Conservation (phyloP, 2,329 filamentous ascomycete genomes). For the Alternaria incomplexa region DNA sequence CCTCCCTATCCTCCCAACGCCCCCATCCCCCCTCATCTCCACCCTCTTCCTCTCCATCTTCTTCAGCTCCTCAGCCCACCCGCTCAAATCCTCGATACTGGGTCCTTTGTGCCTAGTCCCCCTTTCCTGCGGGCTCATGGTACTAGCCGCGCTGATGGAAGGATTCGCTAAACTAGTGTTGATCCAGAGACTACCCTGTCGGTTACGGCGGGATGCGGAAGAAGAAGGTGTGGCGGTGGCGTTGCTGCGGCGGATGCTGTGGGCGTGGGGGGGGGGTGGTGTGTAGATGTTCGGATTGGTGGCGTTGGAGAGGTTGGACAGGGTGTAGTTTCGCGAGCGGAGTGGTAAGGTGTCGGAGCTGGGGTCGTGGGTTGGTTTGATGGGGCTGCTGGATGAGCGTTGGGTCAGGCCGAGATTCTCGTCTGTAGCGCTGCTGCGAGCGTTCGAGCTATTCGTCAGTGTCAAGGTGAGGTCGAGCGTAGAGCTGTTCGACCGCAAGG, state of each 20-base stretch:
- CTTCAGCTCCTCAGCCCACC: conserved; percentile 14
- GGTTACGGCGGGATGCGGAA: not conserved
- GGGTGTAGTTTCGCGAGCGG: not conserved
- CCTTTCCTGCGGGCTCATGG: not conserved
- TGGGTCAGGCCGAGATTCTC: accelerated
- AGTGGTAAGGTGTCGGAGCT: not conserved
- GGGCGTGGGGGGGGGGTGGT: not conserved
- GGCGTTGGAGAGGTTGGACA: not conserved
- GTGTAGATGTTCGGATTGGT: not conserved
- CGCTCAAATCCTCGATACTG: conserved; percentile 2
- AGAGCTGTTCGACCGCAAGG: not conserved
- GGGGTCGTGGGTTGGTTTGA: not conserved
- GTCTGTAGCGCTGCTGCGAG: not conserved
- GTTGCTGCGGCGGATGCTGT: not conserved
- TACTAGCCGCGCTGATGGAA: not conserved
- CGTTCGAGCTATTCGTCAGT: not conserved
- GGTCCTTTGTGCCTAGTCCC: not conserved
- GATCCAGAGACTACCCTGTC: not conserved
- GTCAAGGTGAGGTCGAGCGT: not conserved
- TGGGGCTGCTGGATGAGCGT: not conserved
- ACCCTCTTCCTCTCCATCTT: conserved; percentile 10
- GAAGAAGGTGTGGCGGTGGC: not conserved
- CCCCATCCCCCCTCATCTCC: not conserved
- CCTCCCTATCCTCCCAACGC: not conserved
- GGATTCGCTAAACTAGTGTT: not conserved